Percentiles rank a stretch among this genome's conserved stretches.
Conservation (phyloP, 75 land plant genomes). For the Pinus taeda region DNA sequence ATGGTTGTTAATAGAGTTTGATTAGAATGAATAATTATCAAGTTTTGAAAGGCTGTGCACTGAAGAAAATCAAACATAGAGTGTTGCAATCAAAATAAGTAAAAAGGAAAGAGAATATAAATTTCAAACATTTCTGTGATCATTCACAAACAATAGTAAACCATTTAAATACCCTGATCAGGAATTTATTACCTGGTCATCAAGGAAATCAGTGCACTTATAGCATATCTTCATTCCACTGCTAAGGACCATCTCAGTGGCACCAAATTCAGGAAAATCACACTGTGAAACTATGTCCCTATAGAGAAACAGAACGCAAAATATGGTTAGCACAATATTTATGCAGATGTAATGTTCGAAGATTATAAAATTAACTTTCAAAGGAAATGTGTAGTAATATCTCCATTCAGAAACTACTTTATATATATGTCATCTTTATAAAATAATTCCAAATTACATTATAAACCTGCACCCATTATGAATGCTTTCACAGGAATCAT, state of each 20-base stretch:
- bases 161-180: not conserved
- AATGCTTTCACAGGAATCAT: not conserved
- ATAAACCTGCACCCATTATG: not conserved
- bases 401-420: not conserved
- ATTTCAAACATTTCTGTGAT: not conserved
- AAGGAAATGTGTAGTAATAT: no score
- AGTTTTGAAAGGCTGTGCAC: no score
- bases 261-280: conserved; percentile 68
- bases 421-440: not conserved
- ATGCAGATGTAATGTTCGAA: not conserved
- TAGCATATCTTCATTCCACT: conserved; percentile 96
- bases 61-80: no score
- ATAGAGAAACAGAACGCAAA: not conserved
- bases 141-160: not conserved
- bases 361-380: not conserved
- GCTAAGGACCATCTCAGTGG: conserved; percentile 75
- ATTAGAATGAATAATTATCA: not conserved
- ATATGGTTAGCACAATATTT: not conserved
- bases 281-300: conserved; percentile 53
- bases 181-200: conserved; percentile 69
- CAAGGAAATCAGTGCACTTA: conserved; percentile 86
- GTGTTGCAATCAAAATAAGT: no score
- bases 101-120: not conserved
- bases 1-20: no score
- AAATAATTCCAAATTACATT: not conserved